Evolutionary conservation across 2,329 filamentous ascomycete genomes (phyloP).

Genomic region (Calycina herbarum): DNA sequence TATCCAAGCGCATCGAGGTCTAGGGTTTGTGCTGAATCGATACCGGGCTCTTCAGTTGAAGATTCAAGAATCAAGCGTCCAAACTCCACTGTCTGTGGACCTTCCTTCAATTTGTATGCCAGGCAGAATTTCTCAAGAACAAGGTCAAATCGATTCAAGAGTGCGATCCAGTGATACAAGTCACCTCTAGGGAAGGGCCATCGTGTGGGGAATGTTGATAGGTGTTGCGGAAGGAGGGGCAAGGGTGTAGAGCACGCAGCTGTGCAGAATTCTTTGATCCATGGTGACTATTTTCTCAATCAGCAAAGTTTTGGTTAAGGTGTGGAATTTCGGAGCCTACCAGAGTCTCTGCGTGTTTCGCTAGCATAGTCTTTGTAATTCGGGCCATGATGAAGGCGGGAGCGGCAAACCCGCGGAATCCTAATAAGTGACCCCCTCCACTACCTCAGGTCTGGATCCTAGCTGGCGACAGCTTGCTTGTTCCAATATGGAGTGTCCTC

Average conservation of each 20-base stretch:
- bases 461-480: conserved; percentile 34
- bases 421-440: conserved; percentile 50
- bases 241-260: conserved; percentile 68
- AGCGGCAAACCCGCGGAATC: conserved; percentile 58
- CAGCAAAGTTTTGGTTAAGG: conserved; percentile 20
- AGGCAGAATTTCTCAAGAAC: conserved; percentile 80
- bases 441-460: conserved; percentile 38
- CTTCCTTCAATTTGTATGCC: conserved; percentile 76
- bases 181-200: conserved; percentile 97
- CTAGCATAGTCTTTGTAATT: conserved; percentile 66
- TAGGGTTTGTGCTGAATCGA: conserved; percentile 47
- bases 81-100: conserved; percentile 80
- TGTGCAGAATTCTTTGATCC: conserved; percentile 78
- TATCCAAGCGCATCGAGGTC: conserved; percentile 62
- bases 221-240: conserved; percentile 72
- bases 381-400: conserved; percentile 62
- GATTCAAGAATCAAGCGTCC: conserved; percentile 61
- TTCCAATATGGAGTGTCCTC: conserved; percentile 38
- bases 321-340: conserved; percentile 46
- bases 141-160: conserved; percentile 89
- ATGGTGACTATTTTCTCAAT: conserved; percentile 68
- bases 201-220: conserved; percentile 78
- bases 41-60: conserved; percentile 43
- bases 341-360: conserved; percentile 67
- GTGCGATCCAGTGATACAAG: conserved; percentile 95